phyloP scores from a whole-genome alignment of 2,329 filamentous ascomycete species.

The Fusarium coicis region DNA sequence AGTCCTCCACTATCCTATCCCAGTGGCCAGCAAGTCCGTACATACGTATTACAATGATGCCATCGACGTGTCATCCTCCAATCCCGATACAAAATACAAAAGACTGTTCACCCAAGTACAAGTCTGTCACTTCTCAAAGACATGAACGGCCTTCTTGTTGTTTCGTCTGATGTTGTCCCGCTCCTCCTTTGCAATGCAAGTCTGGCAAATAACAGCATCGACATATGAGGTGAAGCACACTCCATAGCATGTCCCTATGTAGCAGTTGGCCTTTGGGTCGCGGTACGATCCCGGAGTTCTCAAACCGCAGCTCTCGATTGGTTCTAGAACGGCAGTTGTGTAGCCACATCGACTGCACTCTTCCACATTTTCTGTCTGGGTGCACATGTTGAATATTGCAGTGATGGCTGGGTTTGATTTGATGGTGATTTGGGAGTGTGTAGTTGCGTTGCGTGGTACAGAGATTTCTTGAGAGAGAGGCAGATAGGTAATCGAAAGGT shows the following conservation, averaged over 20 bases:
- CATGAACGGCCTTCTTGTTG: neutral
- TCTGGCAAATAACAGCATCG: slow-evolving; percentile 10
- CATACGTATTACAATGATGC: neutral
- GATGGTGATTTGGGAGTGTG: neutral
- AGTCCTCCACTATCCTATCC: neutral
- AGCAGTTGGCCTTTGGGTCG: slow-evolving; percentile 11
- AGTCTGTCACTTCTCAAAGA: neutral
- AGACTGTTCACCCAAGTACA: neutral
- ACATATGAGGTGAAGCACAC: slow-evolving; percentile 31
- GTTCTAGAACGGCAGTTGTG: slow-evolving; percentile 3
- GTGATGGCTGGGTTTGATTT: neutral
- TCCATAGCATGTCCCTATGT: slow-evolving; percentile 22
- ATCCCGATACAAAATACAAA: neutral
- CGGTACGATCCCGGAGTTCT: slow-evolving; percentile 15
- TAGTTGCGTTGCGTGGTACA: slow-evolving; percentile 1
- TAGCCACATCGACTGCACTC: slow-evolving; percentile 24
- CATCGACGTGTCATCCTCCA: neutral
- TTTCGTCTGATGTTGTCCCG: slow-evolving; percentile 4
- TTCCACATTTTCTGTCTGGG: slow-evolving; percentile 29
- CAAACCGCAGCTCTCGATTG: slow-evolving; percentile 25
- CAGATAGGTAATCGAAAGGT: neutral
- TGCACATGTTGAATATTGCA: slow-evolving; percentile 22
- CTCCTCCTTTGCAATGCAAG: slow-evolving; percentile 9
- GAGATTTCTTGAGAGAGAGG: neutral
- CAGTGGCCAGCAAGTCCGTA: neutral